Conservation (phyloP, 768 basidiomycete genomes). For the Kwoniella sp. region DNA sequence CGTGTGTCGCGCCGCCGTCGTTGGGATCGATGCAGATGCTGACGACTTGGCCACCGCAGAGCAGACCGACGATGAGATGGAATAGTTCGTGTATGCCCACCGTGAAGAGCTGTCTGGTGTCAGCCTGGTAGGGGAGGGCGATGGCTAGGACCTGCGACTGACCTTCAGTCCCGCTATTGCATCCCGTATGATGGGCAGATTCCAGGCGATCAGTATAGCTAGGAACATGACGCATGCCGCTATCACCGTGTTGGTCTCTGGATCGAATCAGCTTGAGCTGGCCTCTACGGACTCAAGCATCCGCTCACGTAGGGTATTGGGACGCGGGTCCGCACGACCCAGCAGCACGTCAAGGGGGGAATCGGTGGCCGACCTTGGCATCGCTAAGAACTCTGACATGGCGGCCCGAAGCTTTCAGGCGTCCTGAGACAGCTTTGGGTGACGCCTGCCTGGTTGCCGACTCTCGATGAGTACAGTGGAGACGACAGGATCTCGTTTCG, state of each 20-base stretch:
- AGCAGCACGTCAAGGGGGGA: conserved; percentile 17
- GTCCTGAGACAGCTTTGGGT: no score
- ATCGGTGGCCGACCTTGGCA: no score
- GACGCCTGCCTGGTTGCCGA: no score
- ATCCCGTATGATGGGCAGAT: conserved; percentile 46
- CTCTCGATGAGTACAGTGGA: no score
- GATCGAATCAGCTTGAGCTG: no score
- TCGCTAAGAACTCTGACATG: no score
- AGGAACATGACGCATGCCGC: conserved; percentile 46
- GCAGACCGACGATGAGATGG: conserved; percentile 42
- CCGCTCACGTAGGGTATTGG: conserved; percentile 35
- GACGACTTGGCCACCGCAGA: conserved; percentile 47
- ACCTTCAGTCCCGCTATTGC: conserved; percentile 47
- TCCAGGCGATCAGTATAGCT: conserved; percentile 45
- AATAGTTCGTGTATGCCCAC: conserved; percentile 46
- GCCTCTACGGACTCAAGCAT: not conserved
- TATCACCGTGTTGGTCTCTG: conserved; percentile 48
- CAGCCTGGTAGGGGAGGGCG: not conserved
- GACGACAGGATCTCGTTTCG: no score
- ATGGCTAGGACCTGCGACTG: conserved; percentile 5
- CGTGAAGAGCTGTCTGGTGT: conserved; percentile 34
- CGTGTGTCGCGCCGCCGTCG: conserved; percentile 41
- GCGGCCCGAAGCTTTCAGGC: no score
- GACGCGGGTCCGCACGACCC: conserved; percentile 13
- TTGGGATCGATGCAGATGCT: conserved; percentile 47